A percentile compares a stretch with the other conserved stretches of the same genome.
These are phyloP conservation scores for Erodium chrysanthum DNA, from an alignment of 441 rosid species.

Conservation along the genomic window DNA sequence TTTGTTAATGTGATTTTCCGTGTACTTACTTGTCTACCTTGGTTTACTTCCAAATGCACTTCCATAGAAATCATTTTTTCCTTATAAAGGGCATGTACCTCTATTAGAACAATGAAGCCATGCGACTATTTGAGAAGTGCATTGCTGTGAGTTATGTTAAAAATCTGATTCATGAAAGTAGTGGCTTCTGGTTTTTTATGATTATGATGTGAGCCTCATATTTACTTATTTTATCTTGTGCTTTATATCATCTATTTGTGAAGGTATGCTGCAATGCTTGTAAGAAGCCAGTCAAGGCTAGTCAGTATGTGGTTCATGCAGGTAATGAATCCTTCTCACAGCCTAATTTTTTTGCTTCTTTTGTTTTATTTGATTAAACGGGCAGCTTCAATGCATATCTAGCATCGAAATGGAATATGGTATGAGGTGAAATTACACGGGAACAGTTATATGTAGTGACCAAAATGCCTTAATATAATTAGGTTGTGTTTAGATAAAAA, in stretches of 20 bases:
- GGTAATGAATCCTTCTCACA: conserved; percentile 28
- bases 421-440: neutral
- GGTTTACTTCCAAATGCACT: neutral
- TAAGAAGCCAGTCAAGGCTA: conserved; percentile 56
- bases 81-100: too few species aligned
- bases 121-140: too few species aligned
- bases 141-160: neutral
- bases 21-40: neutral
- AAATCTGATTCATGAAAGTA: neutral
- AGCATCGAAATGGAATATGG: neutral
- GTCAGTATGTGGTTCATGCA: conserved; percentile 57
- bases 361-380: neutral
- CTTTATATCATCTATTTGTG: conserved; percentile 17
- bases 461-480: neutral
- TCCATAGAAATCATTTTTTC: neutral
- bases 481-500: neutral
- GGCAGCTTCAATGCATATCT: neutral
- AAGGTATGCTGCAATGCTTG: conserved; percentile 63
- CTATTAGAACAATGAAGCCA: too few species aligned
- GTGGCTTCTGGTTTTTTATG: neutral
- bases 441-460: neutral
- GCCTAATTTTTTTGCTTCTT: neutral
- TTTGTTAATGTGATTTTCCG: neutral
- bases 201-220: neutral
- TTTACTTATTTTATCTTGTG: conserved; percentile 17